Evolutionary conservation across 2,329 filamentous ascomycete species (phyloP), one percentile per base, ranked within the genome.

Genomic region (Madurella mycetomatis): DNA sequence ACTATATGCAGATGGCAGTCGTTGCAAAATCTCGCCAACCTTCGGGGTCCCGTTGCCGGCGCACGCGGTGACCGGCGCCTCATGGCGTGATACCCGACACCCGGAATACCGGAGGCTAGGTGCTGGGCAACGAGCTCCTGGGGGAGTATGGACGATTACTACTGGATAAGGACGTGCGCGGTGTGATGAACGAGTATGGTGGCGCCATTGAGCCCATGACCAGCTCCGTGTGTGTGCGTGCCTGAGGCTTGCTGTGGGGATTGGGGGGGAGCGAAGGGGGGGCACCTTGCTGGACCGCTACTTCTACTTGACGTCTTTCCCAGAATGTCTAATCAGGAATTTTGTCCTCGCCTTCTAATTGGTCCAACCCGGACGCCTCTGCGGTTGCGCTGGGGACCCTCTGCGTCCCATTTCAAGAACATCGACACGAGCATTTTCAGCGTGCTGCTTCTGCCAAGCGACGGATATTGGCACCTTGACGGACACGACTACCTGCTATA

Each of bases 71-170:
- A 43, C 32, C 18, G 39, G 34, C 44, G n/a, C 42, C 31, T 47
- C 55, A 59, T 60, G 51, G 57, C 55, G 57, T 57, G 57, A 60
- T 57, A 52, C 17, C 37, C 30, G 34, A 30, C 34, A 49, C n/a
- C 39, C 11, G 11, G n/a, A 31, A 34, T 39, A 42, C 37, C 11
- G 41, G 41, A 30, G 13, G n/a, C 30, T 11, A 34, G 47, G 44
- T 17, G 47, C 48, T 41, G 41, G 47, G 30, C 46, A 41, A 53
- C 18, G 32, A 47, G 34, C 47, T 47, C 47, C 41, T 44, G 49
- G 32, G 45, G 41, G 31, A 18, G 37, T 12, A 5, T 47, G 42
- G 30, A 25, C 19, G 12, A 18, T 17, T 39, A 40, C 49, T 44
- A 53, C 40, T 58, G 44, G 51, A n/a, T 41, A 44, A 31, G 43